These are phyloP conservation scores for Wallacemonas collosoma DNA, from an alignment of 208 protist genomes.

Conservation along the genomic window DNA sequence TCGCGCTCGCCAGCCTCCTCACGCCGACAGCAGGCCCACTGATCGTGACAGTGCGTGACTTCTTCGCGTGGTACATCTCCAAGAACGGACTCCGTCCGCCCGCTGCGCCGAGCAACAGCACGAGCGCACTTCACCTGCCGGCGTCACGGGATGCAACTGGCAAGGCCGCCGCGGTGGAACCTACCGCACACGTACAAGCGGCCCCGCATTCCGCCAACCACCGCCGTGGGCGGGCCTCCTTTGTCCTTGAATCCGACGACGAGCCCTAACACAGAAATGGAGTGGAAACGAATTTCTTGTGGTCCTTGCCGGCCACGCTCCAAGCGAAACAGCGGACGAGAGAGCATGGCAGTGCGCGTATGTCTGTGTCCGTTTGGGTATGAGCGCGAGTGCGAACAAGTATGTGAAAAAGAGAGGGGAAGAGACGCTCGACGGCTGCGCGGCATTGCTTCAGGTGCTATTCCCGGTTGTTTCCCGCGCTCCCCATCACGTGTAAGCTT, in stretches of 20 bases:
- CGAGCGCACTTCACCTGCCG: neutral
- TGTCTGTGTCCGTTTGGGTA: no score
- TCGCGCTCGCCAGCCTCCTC: slow-evolving; percentile 67
- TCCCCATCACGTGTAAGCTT: no score
- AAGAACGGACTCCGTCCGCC: slow-evolving; percentile 24
- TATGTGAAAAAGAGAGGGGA: no score
- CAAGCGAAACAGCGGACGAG: no score
- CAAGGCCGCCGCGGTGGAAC: no score
- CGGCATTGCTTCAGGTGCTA: no score
- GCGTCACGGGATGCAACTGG: neutral
- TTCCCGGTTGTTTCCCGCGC: no score
- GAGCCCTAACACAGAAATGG: neutral
- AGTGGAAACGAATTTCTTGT: neutral
- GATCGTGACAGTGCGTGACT: slow-evolving; percentile 72
- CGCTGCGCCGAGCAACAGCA: neutral
- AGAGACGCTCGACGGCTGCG: no score
- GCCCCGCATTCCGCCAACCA: neutral
- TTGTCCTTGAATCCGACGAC: neutral
- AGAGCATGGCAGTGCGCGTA: no score
- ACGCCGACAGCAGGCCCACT: slow-evolving; percentile 55
- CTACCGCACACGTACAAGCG: neutral
- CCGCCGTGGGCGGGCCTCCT: neutral
- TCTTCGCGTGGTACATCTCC: slow-evolving; percentile 78
- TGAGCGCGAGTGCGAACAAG: no score
- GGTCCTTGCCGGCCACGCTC: no score